phyloP scores from a whole-genome alignment of 2,329 filamentous ascomycete genomes.

The Venturia nashicola region DNA sequence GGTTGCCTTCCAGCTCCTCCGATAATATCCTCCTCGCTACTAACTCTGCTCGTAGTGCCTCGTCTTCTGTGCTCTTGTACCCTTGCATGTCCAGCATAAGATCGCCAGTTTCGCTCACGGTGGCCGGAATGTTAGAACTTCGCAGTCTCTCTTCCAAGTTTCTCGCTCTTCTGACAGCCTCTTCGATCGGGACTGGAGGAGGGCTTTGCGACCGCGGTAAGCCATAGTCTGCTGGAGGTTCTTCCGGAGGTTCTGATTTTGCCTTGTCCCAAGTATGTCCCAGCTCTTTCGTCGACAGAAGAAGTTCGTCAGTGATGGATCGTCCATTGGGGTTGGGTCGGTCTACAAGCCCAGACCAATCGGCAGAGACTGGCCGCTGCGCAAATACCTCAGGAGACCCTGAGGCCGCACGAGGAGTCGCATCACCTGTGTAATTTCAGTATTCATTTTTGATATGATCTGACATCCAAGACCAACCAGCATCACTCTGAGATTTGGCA shows the following conservation, averaged over 20 bases:
- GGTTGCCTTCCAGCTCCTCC: constrained; percentile 79
- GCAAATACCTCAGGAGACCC: neutral
- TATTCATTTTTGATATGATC: neutral
- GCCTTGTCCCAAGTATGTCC: constrained; percentile 18
- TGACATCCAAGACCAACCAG: neutral
- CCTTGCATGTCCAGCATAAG: constrained; percentile 97
- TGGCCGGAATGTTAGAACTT: constrained; percentile 80
- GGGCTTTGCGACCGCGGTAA: constrained; percentile 48
- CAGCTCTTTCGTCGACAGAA: constrained; percentile 31
- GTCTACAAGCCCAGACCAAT: constrained; percentile 14
- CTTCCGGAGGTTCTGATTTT: constrained; percentile 2
- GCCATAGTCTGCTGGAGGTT: neutral
- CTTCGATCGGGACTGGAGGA: constrained; percentile 55
- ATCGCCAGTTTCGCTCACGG: constrained; percentile 85
- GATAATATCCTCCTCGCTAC: constrained; percentile 83
- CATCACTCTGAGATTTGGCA: neutral
- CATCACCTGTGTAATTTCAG: neutral
- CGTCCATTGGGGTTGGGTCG: constrained; percentile 28
- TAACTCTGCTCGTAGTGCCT: constrained; percentile 83
- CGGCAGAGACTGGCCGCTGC: constrained; percentile 7
- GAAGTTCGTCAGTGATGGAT: constrained; percentile 41
- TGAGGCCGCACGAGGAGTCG: neutral
- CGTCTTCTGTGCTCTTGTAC: constrained; percentile 89
- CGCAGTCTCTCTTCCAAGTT: constrained; percentile 78
- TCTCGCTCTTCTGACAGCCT: constrained; percentile 73